Conservation (phyloP, 2,329 filamentous ascomycete species). For the Zalaria obscura region DNA sequence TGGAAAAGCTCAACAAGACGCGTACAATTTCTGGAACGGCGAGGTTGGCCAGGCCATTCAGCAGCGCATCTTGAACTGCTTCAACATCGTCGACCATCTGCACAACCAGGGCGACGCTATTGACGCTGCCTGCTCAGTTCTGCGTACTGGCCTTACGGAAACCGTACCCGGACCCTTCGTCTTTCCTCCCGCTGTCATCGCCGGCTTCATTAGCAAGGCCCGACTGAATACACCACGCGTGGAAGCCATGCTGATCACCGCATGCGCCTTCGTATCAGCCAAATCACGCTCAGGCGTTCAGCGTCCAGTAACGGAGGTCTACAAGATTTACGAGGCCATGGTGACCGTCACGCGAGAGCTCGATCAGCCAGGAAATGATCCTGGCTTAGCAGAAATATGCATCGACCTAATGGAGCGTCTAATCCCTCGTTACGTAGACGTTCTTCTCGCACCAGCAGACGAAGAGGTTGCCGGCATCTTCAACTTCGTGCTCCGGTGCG, state of each 20-base stretch:
- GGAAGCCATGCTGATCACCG: slow-evolving; percentile 55
- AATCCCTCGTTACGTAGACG: slow-evolving; percentile 44
- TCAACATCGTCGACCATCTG: slow-evolving; percentile 40
- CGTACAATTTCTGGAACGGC: slow-evolving; percentile 33
- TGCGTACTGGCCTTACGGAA: slow-evolving; percentile 64
- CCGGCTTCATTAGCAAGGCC: slow-evolving; percentile 44
- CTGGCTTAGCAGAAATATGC: slow-evolving; percentile 57
- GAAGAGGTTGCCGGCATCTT: slow-evolving; percentile 52
- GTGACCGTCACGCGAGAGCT: slow-evolving; percentile 47
- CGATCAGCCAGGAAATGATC: slow-evolving; percentile 49
- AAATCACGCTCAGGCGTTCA: slow-evolving; percentile 23
- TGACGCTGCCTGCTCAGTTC: slow-evolving; percentile 56
- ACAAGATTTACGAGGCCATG: slow-evolving; percentile 45
- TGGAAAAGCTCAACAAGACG: slow-evolving; percentile 6
- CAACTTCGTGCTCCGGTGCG: slow-evolving; percentile 53
- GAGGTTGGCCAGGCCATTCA: slow-evolving; percentile 36
- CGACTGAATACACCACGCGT: slow-evolving; percentile 48
- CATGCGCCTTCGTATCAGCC: slow-evolving; percentile 47
- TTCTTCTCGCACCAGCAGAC: slow-evolving; percentile 46
- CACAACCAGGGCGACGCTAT: slow-evolving; percentile 50
- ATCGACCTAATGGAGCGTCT: slow-evolving; percentile 59
- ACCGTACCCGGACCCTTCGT: slow-evolving; percentile 63
- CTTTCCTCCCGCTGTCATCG: slow-evolving; percentile 51
- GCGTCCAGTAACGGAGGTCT: slow-evolving; percentile 35
- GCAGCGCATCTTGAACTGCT: slow-evolving; percentile 35